phyloP scores from a whole-genome alignment of 164 flowering plant genomes.

The Vitis cinerea region DNA sequence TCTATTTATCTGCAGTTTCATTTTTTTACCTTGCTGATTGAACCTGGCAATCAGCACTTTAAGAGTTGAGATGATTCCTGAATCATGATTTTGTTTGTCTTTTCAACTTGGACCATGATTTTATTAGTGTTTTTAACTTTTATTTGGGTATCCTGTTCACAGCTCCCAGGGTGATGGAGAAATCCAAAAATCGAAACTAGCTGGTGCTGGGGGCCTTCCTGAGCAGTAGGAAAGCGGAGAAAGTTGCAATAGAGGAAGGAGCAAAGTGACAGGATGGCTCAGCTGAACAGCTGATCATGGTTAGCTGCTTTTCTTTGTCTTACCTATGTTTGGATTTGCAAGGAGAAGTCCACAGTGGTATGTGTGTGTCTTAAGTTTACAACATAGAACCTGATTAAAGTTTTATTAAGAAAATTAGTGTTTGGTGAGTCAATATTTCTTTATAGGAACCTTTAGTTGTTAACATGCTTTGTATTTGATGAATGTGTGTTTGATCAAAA shows the following conservation, averaged over 20 bases:
- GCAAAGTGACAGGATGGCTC: background rate
- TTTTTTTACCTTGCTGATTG: too few species aligned
- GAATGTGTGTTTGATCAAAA: background rate
- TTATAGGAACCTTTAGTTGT: slow-evolving; percentile 1
- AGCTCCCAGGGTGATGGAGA: slow-evolving; percentile 89
- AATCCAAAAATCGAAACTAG: slow-evolving; percentile 61
- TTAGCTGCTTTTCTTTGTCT: background rate
- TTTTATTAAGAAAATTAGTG: background rate
- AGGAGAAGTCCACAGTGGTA: background rate
- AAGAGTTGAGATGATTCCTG: too few species aligned
- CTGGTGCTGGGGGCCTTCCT: slow-evolving; percentile 8
- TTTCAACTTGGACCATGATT: too few species aligned
- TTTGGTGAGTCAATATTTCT: background rate
- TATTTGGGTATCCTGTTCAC: slow-evolving; percentile 18
- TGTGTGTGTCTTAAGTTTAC: background rate
- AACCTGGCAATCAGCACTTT: too few species aligned
- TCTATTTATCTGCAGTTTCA: too few species aligned
- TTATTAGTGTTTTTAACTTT: background rate
- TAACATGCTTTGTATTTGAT: background rate
- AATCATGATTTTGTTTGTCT: too few species aligned
- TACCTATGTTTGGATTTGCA: slow-evolving; percentile 16
- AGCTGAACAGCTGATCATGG: slow-evolving; percentile 12
- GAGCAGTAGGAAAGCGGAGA: background rate
- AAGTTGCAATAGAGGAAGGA: background rate
- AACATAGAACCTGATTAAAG: background rate